Conservation (phyloP, 371 early-diverging fungal species). For the Thermomucor indicae-seudaticae region DNA sequence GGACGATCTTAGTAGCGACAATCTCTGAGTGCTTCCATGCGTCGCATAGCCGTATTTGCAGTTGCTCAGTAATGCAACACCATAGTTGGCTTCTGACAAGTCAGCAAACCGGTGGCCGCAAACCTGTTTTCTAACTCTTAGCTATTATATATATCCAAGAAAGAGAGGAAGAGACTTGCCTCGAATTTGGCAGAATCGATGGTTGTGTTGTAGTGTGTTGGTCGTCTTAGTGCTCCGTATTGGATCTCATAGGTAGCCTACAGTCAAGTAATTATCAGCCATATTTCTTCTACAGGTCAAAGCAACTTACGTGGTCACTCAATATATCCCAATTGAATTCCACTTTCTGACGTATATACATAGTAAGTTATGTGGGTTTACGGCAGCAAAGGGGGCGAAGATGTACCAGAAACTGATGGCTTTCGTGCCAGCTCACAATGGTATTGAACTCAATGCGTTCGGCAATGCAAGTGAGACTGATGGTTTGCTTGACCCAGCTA, state of each 20-base stretch:
- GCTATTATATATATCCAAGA: too few species aligned
- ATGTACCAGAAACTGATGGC: constrained; percentile 71
- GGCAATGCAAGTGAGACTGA: constrained; percentile 62
- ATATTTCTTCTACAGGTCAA: neutral
- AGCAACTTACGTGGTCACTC: constrained; percentile 59
- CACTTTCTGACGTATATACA: constrained; percentile 80
- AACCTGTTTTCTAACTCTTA: constrained; percentile 12
- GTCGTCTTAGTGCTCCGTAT: constrained; percentile 87
- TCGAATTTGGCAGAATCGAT: constrained; percentile 84
- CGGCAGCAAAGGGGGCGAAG: neutral
- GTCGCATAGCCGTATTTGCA: constrained; percentile 89
- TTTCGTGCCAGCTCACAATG: constrained; percentile 90
- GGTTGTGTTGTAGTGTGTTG: constrained; percentile 91
- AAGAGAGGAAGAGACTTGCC: too few species aligned
- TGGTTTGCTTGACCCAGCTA: constrained; percentile 70
- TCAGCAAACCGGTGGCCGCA: constrained; percentile 97
- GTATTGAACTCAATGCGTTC: constrained; percentile 81
- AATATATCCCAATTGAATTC: constrained; percentile 86
- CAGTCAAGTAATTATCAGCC: neutral
- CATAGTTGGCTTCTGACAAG: constrained; percentile 89
- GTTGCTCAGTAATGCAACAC: constrained; percentile 92
- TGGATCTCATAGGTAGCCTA: constrained; percentile 94
- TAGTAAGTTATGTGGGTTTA: neutral
- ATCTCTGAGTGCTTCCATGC: constrained; percentile 74
- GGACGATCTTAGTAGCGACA: constrained; percentile 84